Percentiles rank a stretch among this genome's conserved stretches.
These are phyloP conservation scores for Ceratocystiopsis minuta DNA, from an alignment of 2,329 filamentous ascomycete species.

Conservation along the genomic window DNA sequence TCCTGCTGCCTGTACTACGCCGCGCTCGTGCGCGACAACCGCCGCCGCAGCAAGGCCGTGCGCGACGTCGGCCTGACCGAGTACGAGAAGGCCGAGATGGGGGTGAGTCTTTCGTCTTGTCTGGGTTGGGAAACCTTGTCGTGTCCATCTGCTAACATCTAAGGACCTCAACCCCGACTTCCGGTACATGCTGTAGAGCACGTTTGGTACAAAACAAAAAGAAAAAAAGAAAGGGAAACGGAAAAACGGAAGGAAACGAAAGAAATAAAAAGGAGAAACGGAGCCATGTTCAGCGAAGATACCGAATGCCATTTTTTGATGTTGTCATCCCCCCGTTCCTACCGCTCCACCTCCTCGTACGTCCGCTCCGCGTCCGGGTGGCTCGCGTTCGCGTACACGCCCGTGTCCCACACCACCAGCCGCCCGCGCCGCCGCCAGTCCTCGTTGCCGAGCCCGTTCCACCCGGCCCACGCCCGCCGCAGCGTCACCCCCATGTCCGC, in stretches of 20 bases:
- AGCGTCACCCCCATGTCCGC: constrained; percentile 22
- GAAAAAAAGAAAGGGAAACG: not conserved
- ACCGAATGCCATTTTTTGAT: no score
- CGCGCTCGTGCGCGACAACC: constrained; percentile 42
- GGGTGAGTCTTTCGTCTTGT: constrained; percentile 15
- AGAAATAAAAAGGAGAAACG: not conserved
- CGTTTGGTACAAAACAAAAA: no score
- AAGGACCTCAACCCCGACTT: constrained; percentile 20
- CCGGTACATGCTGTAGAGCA: constrained; percentile 17
- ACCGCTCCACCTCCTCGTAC: not conserved
- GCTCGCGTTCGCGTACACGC: constrained; percentile 13
- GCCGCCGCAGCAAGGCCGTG: constrained; percentile 28
- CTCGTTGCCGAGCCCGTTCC: constrained; percentile 45
- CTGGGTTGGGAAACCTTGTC: constrained; percentile 1
- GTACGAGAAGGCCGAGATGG: constrained; percentile 22
- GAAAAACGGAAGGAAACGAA: not conserved
- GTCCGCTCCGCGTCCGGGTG: constrained; percentile 5
- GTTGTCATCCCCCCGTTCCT: no score
- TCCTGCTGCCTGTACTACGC: constrained; percentile 42
- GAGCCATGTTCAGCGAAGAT: not conserved
- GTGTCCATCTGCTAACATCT: no score
- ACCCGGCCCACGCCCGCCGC: constrained; percentile 33
- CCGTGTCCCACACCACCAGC: constrained; percentile 42
- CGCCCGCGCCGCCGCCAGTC: constrained; percentile 37
- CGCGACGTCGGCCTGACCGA: constrained; percentile 15